These are phyloP conservation scores for Colletotrichum chlorophyti DNA, from an alignment of 2,329 filamentous ascomycete species.

Conservation along the genomic window DNA sequence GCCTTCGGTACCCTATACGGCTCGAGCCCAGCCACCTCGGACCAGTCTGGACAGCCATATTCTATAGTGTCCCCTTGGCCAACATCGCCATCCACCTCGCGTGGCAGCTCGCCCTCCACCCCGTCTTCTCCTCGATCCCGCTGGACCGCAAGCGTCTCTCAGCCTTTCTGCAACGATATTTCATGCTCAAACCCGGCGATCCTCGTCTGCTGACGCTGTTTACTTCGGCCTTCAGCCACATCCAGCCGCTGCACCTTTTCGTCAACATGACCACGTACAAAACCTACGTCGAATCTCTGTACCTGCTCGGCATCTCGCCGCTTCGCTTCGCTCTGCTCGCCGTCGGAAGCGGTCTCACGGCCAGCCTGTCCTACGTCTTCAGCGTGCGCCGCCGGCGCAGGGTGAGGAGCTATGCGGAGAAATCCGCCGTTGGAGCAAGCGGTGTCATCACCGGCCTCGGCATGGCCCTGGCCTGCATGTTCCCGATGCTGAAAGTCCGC, in stretches of 20 bases:
- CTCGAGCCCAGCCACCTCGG: background rate
- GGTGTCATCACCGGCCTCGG: conserved; percentile 15
- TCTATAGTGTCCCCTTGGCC: conserved; percentile 12
- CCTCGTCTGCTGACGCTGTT: conserved; percentile 6
- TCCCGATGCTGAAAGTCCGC: conserved; percentile 13
- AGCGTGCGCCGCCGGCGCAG: background rate
- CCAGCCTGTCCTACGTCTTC: background rate
- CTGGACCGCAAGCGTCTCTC: conserved; percentile 10
- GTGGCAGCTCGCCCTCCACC: conserved; percentile 23
- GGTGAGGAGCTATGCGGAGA: background rate
- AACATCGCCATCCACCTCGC: conserved; percentile 20
- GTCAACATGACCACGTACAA: conserved; percentile 24
- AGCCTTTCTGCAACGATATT: conserved; percentile 1
- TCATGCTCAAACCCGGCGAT: conserved; percentile 17
- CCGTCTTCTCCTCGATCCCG: conserved; percentile 11
- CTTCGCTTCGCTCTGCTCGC: conserved; percentile 8
- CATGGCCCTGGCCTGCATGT: conserved; percentile 17
- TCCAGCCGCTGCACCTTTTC: conserved; percentile 15
- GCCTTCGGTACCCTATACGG: background rate
- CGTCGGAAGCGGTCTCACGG: conserved; percentile 14
- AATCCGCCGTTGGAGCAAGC: conserved; percentile 18
- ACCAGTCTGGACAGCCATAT: conserved; percentile 3
- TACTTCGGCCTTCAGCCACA: conserved; percentile 22
- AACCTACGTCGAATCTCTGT: conserved; percentile 10
- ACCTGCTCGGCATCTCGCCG: background rate